Percentiles rank a stretch among this genome's conserved stretches.
phyloP scores from a whole-genome alignment of 75 land plant species.

The Selaginella tamariscina region DNA sequence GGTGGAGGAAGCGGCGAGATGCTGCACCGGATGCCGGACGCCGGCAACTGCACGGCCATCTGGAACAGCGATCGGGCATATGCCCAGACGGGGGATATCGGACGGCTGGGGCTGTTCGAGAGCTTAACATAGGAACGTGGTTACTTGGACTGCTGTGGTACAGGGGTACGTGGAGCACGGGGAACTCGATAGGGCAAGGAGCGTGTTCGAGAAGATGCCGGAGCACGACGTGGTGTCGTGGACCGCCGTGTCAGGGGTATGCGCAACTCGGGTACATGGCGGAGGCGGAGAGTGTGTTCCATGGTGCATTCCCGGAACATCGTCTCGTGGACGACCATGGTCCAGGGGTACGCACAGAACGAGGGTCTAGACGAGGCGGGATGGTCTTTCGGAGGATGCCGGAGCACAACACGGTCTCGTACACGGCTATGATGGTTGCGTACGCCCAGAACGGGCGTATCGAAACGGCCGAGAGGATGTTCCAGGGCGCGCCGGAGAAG shows the following conservation, averaged over 20 bases:
- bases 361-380: not conserved
- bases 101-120: not conserved
- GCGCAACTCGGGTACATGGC: not conserved
- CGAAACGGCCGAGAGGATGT: not conserved
- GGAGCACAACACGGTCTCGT: not conserved
- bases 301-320: not conserved
- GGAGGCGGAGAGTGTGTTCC: not conserved
- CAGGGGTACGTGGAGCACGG: not conserved
- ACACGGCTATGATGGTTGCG: not conserved
- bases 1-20: not conserved
- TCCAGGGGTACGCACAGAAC: not conserved
- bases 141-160: not conserved
- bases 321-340: not conserved
- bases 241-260: not conserved
- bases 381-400: not conserved
- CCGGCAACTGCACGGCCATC: not conserved
- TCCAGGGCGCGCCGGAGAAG: not conserved
- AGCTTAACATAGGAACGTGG: not conserved
- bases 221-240: not conserved
- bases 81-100: not conserved
- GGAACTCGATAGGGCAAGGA: not conserved
- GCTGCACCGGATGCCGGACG: not conserved
- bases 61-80: not conserved
- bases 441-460: not conserved
- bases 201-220: not conserved